phyloP scores from a whole-genome alignment of 1,284 basidiomycete genomes.

The Sporisorium iseilematis-ciliati region DNA sequence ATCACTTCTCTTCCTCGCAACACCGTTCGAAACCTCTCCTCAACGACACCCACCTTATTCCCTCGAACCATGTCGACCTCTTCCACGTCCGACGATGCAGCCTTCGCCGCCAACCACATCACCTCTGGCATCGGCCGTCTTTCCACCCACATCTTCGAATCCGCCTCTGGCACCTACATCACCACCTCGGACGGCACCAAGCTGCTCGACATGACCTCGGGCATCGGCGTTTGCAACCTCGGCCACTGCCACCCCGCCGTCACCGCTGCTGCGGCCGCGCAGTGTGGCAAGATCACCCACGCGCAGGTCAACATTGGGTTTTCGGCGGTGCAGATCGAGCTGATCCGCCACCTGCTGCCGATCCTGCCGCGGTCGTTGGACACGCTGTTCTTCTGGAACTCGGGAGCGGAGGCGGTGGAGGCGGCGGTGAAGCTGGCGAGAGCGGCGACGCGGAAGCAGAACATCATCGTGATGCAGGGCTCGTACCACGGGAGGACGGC shows the following conservation, averaged over 20 bases:
- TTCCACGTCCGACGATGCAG: slow-evolving; percentile 39
- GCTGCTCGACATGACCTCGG: slow-evolving; percentile 66
- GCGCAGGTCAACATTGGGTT: slow-evolving; percentile 68
- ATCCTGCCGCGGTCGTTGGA: slow-evolving; percentile 87
- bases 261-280: slow-evolving; percentile 62
- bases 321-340: slow-evolving; percentile 55
- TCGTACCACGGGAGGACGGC: slow-evolving; percentile 69
- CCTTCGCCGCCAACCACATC: slow-evolving; percentile 63
- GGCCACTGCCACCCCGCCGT: slow-evolving; percentile 68
- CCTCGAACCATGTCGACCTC: slow-evolving; percentile 41
- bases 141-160: slow-evolving; percentile 59
- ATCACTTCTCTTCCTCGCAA: background rate
- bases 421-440: slow-evolving; percentile 79
- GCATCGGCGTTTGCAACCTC: slow-evolving; percentile 67
- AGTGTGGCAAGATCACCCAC: slow-evolving; percentile 65
- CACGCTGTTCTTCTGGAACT: slow-evolving; percentile 86
- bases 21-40: slow-evolving; percentile 12
- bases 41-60: background rate
- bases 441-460: slow-evolving; percentile 80
- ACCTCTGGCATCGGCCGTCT: slow-evolving; percentile 65
- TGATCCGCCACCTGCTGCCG: slow-evolving; percentile 58
- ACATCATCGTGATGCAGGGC: slow-evolving; percentile 87
- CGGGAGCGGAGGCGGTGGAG: slow-evolving; percentile 90
- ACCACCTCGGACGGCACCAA: slow-evolving; percentile 59
- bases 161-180: slow-evolving; percentile 61